These are phyloP conservation scores for Cryptosporidium ubiquitum DNA, from an alignment of 169 alveolate species.

Conservation along the genomic window DNA sequence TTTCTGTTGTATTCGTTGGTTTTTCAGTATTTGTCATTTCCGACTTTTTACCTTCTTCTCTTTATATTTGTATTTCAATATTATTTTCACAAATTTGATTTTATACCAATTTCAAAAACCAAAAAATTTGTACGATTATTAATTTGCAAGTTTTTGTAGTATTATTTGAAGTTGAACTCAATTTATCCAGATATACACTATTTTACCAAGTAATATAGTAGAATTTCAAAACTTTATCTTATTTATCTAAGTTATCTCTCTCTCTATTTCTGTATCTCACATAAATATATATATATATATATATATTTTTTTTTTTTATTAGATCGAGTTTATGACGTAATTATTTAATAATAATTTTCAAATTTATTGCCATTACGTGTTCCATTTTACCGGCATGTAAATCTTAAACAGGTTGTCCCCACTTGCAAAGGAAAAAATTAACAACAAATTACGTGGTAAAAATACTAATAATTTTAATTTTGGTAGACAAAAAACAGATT, in stretches of 20 bases:
- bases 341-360: not conserved
- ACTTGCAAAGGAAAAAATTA: conserved; percentile 5
- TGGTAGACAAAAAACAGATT: too few relatives aligned
- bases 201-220: not conserved
- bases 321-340: conserved; percentile 2
- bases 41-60: not conserved
- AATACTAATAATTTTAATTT: not conserved
- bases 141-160: too few relatives aligned
- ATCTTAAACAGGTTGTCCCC: conserved; percentile 43
- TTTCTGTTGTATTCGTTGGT: not conserved
- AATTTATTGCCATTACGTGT: conserved; percentile 49
- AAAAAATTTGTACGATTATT: too few relatives aligned
- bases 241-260: too few relatives aligned
- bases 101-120: not conserved
- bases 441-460: not conserved
- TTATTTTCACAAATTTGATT: too few relatives aligned
- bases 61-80: too few relatives aligned
- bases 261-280: too few relatives aligned
- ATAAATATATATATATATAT: too few relatives aligned
- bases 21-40: not conserved
- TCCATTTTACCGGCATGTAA: conserved; percentile 74
- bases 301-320: not conserved
- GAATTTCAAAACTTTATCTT: not conserved
- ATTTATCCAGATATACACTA: not conserved
- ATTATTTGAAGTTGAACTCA: too few relatives aligned